Base-by-base conservation (phyloP, 1,139 yeast species). In the Pichia sp. region DNA sequence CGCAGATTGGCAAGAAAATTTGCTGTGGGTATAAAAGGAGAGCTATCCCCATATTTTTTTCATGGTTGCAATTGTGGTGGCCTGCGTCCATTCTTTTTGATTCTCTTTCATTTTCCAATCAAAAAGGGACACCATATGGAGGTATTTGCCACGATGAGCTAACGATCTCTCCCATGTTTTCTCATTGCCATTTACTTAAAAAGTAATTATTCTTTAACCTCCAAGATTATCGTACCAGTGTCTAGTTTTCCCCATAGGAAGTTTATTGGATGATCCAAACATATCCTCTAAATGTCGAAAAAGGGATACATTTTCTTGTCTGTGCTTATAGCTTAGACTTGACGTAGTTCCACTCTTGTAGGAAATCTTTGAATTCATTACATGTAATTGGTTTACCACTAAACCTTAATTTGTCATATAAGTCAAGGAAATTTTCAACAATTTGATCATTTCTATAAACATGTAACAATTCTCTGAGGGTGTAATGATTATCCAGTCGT, bases 401-500 rank as follows among this genome's bases (percentile, higher is more conserved):
- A 63, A 81, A 91, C 52, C 90, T 71, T 33, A 85, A 73, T 42
- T 71, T 70, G 55, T 90, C 96, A 65, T 89, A 90, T n/a, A 79
- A 64, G 1, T 67, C 69, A 11, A 83, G 67, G 53, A 83, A 77
- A 40, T 67, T 64, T 30, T 58, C 54, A 34, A 59, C 39, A 6
- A 58, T 32, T 55, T 59, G 34, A 54, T 67, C n/a, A 63, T 60
- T 49, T 45, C 57, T 14, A 47, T 54, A 46, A 30, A 39, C 22
- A 7, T 38, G 15, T 48, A 77, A 52, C 34, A 73, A 67, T 56
- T 75, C 76, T 59, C 75, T 63, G 61, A 86, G 67, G 22, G 87
- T 63, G 66, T 70, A 62, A 63, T 69, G 56, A 22, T 57, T 48
- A 58, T 81, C 78, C 3, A 73, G 56, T 12, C 62, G 61, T 32